Evolutionary conservation across 2,329 filamentous ascomycete genomes (phyloP), one percentile per base, ranked within the genome.

Genomic region (Magnaporthales sp.): DNA sequence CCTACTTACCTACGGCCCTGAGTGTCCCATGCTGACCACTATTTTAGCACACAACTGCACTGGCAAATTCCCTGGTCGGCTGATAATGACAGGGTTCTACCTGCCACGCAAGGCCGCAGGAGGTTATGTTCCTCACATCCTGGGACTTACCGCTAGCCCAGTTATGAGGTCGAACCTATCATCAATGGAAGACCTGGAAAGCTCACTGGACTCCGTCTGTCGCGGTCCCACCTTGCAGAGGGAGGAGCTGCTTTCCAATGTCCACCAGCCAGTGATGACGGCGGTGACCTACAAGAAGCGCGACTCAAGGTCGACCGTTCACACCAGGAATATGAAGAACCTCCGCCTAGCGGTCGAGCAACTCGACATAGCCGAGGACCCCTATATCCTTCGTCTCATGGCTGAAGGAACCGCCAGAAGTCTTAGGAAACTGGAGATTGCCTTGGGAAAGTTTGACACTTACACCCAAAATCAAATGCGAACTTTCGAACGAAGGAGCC

Each of bases 141-240:
- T 97, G 5, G 93, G 92, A 0, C 80, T 97, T 27, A 93, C 90
- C 7, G 93, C 93, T 0, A 96, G 91, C 68, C 92, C 92, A 0
- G 84, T 91, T 3, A 86, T 89, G 70, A 85, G 81, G 66, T 86
- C 84, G 1, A 83, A 83, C 19, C 74, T 82, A 1, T 76, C 79
- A 1, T 83, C 83, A 46, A 79, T 94, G 15, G 78, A 84, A 75
- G 74, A 75, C 4, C 83, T 96, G 7, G 92, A 96, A 74, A 70
- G 74, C 3, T 91, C 90, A 56, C 78, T 97, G 60, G 83, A 93
- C 73, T 85, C 91, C 0, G 80, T 85, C 32, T 91, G 89, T 69
- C 84, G 83, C 68, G 89, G 89, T 0, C 93, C 93, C 0, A 89
- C 84, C 2, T 72, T 83, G 1, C 86, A 93, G 72, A 84, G 90